Evolutionary conservation across 2,329 filamentous ascomycete genomes (phyloP).

Genomic region (Aschersonia sp.): DNA sequence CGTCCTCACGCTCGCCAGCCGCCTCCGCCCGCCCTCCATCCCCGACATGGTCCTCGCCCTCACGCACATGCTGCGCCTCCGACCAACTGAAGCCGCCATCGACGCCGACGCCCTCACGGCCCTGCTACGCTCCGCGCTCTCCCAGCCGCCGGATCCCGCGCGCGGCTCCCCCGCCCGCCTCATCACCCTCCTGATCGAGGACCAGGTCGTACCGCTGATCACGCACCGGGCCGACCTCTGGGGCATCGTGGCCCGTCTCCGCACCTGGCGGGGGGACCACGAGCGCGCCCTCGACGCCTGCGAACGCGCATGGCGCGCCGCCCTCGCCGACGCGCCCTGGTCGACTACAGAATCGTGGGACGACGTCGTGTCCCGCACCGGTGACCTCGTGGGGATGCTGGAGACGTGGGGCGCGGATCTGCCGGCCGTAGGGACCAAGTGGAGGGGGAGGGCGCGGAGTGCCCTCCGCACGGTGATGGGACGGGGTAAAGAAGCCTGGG

Average conservation of each 20-base stretch:
- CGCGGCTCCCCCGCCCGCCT: conserved; percentile 48
- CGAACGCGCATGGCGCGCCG: conserved; percentile 80
- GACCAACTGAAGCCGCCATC: conserved; percentile 63
- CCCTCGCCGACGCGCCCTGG: conserved; percentile 37
- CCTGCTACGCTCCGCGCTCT: conserved; percentile 56
- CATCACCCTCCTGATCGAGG: conserved; percentile 60
- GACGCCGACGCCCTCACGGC: conserved; percentile 60
- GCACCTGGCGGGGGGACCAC: conserved; percentile 60
- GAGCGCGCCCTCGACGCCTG: conserved; percentile 64
- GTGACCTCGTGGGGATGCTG: conserved; percentile 69
- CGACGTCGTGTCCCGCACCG: conserved; percentile 61
- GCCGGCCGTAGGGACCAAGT: conserved; percentile 59
- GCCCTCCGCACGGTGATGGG: conserved; percentile 75
- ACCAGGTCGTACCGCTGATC: conserved; percentile 66
- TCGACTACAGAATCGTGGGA: conserved; percentile 50
- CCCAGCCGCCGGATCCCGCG: conserved; percentile 13
- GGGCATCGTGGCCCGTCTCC: conserved; percentile 56
- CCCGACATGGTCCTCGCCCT: conserved; percentile 64
- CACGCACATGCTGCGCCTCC: conserved; percentile 60
- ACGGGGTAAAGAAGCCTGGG: conserved; percentile 69
- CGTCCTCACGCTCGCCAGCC: conserved; percentile 72
- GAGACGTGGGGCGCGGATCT: conserved; percentile 59
- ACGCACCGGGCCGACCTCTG: conserved; percentile 67
- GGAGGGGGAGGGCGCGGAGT: conserved; percentile 79
- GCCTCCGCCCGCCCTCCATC: conserved; percentile 61